Percentiles rank a stretch among this genome's conserved stretches.
These are phyloP conservation scores for Colletotrichum tropicicola DNA, from an alignment of 2,329 filamentous ascomycete species.

Conservation along the genomic window DNA sequence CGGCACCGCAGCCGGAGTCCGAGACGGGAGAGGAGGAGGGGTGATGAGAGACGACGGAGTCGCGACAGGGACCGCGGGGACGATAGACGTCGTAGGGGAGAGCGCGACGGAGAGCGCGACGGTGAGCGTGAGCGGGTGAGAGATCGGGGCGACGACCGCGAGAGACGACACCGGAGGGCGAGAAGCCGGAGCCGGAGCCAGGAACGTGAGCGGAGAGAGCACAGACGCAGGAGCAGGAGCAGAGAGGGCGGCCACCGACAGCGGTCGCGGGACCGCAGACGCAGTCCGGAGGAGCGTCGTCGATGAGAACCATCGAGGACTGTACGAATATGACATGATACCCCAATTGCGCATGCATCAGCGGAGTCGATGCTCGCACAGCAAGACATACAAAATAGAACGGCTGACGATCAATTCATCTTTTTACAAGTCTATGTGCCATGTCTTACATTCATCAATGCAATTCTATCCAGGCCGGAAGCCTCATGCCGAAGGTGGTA, in stretches of 20 bases:
- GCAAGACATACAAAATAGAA: not conserved
- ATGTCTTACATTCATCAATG: not conserved
- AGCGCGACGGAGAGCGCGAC: slow-evolving; percentile 12
- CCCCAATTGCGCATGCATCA: not conserved
- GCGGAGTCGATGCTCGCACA: no score
- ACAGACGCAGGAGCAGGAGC: slow-evolving; percentile 24
- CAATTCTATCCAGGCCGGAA: not conserved
- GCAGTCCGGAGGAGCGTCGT: slow-evolving; percentile 16
- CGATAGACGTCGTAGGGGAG: slow-evolving; percentile 10
- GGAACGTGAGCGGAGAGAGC: slow-evolving; percentile 2
- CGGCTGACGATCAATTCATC: no score
- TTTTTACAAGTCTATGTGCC: not conserved
- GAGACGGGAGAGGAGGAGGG: slow-evolving; percentile 36
- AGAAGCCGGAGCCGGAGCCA: not conserved
- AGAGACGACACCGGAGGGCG: slow-evolving; percentile 15
- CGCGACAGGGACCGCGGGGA: slow-evolving; percentile 20
- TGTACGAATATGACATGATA: not conserved
- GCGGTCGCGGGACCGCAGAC: slow-evolving; percentile 16
- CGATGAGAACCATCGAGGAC: not conserved
- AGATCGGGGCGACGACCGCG: slow-evolving; percentile 15
- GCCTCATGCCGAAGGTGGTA: not conserved
- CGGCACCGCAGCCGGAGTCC: slow-evolving; percentile 45
- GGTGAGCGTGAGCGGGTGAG: slow-evolving; percentile 4
- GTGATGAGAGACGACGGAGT: slow-evolving; percentile 33
- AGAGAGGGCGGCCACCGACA: slow-evolving; percentile 13